phyloP scores from a whole-genome alignment of 257 asterid species.

The Ocimum tenuiflorum region DNA sequence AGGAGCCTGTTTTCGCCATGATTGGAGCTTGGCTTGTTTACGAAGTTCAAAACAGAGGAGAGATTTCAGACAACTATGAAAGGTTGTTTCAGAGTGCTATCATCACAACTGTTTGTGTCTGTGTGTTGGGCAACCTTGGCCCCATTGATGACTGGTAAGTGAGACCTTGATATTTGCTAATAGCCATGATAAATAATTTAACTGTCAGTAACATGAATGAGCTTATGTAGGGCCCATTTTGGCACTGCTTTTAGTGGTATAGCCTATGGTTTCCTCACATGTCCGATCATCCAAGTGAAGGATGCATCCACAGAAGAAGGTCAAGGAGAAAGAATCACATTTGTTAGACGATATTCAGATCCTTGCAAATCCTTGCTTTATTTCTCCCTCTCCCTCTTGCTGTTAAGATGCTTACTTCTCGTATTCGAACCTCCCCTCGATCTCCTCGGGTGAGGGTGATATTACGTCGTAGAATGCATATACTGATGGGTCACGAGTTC shows the following conservation, averaged over 20 bases:
- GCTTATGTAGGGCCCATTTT: conserved; percentile 57
- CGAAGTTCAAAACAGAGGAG: conserved; percentile 55
- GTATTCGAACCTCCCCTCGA: conserved; percentile 59
- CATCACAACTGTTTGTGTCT: conserved; percentile 49
- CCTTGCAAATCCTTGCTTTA: conserved; percentile 56
- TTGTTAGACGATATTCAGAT: conserved; percentile 40
- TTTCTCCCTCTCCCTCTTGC: conserved; percentile 48
- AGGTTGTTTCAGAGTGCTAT: conserved; percentile 47
- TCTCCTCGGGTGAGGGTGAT: conserved; percentile 20
- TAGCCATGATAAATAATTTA: not conserved
- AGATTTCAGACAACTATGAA: conserved; percentile 32
- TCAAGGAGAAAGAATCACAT: conserved; percentile 43
- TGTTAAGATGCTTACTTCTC: conserved; percentile 44
- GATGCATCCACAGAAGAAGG: conserved; percentile 41
- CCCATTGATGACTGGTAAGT: conserved; percentile 78
- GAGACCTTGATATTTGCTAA: not conserved
- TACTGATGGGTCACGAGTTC: not conserved
- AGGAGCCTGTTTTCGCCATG: conserved; percentile 76
- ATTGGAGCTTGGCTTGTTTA: conserved; percentile 77
- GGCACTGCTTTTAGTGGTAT: conserved; percentile 60
- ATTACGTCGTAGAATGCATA: not conserved
- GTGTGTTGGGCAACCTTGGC: conserved; percentile 51
- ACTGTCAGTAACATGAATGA: not conserved
- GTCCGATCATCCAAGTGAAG: conserved; percentile 49
- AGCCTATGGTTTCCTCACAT: conserved; percentile 51